phyloP scores from a whole-genome alignment of 1,284 basidiomycete species.

The Bjerkandera adusta region DNA sequence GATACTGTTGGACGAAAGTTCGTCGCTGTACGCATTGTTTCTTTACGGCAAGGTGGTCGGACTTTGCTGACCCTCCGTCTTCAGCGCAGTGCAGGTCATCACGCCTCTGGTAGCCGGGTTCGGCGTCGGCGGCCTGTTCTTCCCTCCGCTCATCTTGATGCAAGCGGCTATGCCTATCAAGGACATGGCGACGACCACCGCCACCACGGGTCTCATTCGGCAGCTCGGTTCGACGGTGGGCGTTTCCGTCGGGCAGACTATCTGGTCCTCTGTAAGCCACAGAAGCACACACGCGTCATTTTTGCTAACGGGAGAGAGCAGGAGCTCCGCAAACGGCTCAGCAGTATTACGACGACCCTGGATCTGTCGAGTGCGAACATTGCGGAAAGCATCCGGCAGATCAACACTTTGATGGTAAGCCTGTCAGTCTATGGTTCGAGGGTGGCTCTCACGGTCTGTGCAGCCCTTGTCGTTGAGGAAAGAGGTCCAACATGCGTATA shows the following conservation, averaged over 20 bases:
- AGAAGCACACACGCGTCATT: background rate
- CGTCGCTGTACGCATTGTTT: conserved; percentile 36
- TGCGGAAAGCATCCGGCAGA: conserved; percentile 45
- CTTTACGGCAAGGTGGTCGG: background rate
- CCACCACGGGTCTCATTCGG: conserved; percentile 58
- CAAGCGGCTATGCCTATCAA: conserved; percentile 80
- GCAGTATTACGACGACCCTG: conserved; percentile 38
- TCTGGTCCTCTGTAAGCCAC: conserved; percentile 52
- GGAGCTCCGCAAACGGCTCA: conserved; percentile 46
- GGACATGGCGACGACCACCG: conserved; percentile 74
- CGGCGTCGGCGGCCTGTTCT: conserved; percentile 60
- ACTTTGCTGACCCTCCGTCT: background rate
- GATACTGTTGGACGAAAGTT: conserved; percentile 40
- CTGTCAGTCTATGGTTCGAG: background rate
- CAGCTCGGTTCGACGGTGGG: conserved; percentile 48
- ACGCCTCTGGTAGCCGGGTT: conserved; percentile 56
- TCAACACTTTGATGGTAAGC: conserved; percentile 53
- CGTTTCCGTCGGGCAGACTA: conserved; percentile 63
- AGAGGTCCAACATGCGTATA: conserved; percentile 63
- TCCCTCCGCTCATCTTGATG: conserved; percentile 60
- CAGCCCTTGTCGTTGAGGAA: conserved; percentile 29
- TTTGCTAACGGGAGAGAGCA: too few species aligned
- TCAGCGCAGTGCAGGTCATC: conserved; percentile 52
- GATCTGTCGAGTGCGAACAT: conserved; percentile 48
- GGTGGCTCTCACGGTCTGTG: background rate